Evolutionary conservation across 768 basidiomycete species (phyloP), one percentile per base, ranked within the genome.

Genomic region (Termitomyces sp.): DNA sequence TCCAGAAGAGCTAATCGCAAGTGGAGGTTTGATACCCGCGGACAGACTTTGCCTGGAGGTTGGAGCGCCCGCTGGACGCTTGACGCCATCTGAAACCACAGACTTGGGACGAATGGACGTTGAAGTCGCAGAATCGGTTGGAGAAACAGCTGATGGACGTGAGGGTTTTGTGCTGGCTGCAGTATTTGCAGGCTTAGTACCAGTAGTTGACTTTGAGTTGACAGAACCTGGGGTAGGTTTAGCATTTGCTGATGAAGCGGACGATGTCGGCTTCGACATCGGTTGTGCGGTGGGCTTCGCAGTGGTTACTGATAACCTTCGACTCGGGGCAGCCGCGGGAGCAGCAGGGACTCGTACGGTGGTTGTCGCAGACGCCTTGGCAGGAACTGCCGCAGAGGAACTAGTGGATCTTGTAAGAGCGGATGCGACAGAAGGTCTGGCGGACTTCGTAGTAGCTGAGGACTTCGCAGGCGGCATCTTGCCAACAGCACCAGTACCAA

Each of bases 31-130:
- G 8, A 67, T 60, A 48, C 75, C 64, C 31, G 72, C 68, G 30
- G 81, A 57, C 39, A 81, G 59, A 65, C 73, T 83, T 58, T 75
- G 73, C 36, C 78, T 75, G 24, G 81, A 73, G 27, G 73, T 70
- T 27, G 75, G 63, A 33, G 37, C 36, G 73, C 72, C 7, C 20
- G 20, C 36, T 15, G 81, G 69, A 65, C 81, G 82, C 72, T 78
- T 86, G 37, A 82, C 78, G 30, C 81, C 82, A 27, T 89, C 89
- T 16, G 89, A 84, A 42, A 91, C 78, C 16, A 84, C 78, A 24
- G 88, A 84, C 62, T 88, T 85, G 58, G 90, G 86, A 20, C 85
- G 81, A 49, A 77, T 55, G 12, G 75, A 68, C 5, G 76, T 65
- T n/a, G 84, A 84, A 16, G 74, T 71, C 54, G 71, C 70, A 27